Base-by-base conservation (phyloP, 208 protist species). In the Plasmodiophora brassicae region DNA sequence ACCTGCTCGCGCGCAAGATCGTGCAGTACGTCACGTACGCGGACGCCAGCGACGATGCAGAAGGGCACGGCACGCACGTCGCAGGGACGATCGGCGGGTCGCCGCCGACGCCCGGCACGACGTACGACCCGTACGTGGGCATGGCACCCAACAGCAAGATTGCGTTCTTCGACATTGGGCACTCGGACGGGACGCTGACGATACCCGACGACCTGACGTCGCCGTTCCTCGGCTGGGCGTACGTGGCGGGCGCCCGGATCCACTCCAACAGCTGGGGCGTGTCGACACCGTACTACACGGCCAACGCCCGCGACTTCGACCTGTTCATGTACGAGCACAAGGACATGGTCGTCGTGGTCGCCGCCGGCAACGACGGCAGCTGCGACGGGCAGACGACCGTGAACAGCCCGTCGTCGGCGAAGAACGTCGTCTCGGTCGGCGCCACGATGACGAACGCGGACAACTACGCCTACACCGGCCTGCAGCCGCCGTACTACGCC, bases 231-330 rank as follows among this genome's bases (percentile, higher is more conserved):
- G 5, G 28, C 20, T 41, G 36, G 46, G 35, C 43, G 1, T 88
- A 88, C 45, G 32, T 60, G 1, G 50, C 36, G 14, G 85, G 85
- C 54, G 85, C 85, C 10, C 35, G 85, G 14, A 71, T 88, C 20
- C 85, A 88, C 54, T 84, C 46, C 35, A 88, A 88, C 54, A 84
- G 46, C 36, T 88, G 85, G 85, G 85, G 85, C 35, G 41, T 53
- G 5, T 84, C 43, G 10, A 38, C 50, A 20, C 43, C 43, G 10
- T 41, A 54, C n/a, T 88, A 88, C 45, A 88, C 85, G 28, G 28
- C 35, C 45, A 39, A 1, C 35, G 36, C 85, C 35, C 32, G 46
- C 20, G 41, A 57, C 36, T 25, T 88, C 45, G 85, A 88, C 46
- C 32, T 65, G 45, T 88, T 84, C 45, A 83, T 88, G 46, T 83